These are phyloP conservation scores for Ambrosiella xylebori DNA, from an alignment of 2,329 filamentous ascomycete genomes.

Conservation along the genomic window DNA sequence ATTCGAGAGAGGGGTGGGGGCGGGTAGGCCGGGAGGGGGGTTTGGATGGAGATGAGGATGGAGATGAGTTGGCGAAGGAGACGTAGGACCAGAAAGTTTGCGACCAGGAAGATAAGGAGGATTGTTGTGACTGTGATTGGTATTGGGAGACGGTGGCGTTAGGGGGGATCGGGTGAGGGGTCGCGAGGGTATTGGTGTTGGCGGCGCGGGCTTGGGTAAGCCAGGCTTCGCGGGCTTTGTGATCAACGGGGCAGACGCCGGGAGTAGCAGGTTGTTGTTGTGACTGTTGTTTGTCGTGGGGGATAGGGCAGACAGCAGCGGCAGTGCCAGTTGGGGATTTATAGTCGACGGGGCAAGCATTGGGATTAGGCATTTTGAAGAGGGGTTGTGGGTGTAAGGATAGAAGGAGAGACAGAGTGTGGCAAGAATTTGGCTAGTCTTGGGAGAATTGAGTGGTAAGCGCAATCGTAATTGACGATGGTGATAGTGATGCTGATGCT, in stretches of 20 bases:
- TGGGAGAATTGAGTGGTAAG: neutral
- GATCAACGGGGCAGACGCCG: conserved; percentile 67
- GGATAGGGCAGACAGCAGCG: neutral
- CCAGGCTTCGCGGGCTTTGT: conserved; percentile 78
- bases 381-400: conserved; percentile 10
- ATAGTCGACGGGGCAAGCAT: conserved; percentile 8
- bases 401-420: neutral
- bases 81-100: conserved; percentile 26
- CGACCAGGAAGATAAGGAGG: conserved; percentile 25
- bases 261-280: conserved; percentile 14
- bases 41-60: too few relatives aligned
- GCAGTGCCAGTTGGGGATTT: conserved; percentile 1
- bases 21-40: too few relatives aligned
- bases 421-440: neutral
- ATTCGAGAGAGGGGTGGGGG: too few relatives aligned
- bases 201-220: conserved; percentile 45
- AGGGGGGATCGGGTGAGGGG: conserved; percentile 17
- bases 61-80: conserved; percentile 19
- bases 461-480: neutral
- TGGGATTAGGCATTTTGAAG: conserved; percentile 8
- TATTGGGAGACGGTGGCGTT: conserved; percentile 9
- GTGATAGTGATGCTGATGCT: neutral
- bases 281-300: neutral
- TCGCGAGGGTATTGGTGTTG: conserved; percentile 16
- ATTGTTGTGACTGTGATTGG: neutral